Evolutionary conservation across 495 filamentous ascomycete species (phyloP).

Genomic region (Emericellopsis terricola): DNA sequence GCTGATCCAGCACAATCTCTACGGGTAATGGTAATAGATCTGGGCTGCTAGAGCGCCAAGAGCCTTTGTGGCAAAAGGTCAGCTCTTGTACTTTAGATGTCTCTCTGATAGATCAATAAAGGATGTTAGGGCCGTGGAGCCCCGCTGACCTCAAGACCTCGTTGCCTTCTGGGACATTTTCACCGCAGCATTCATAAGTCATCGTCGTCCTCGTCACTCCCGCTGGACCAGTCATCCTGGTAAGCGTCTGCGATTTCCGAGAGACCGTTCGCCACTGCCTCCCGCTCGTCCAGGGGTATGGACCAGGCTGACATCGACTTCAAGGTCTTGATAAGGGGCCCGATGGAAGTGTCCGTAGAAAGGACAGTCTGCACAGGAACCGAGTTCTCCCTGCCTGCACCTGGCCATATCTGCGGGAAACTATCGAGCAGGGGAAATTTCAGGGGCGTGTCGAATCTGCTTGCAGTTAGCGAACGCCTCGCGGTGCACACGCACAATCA

Average conservation of each 20-base stretch:
- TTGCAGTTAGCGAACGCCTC: no score
- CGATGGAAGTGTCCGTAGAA: conserved; percentile 56
- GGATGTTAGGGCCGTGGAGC: no score
- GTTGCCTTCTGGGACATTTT: no score
- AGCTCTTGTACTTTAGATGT: no score
- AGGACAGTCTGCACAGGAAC: conserved; percentile 45
- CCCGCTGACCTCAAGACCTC: no score
- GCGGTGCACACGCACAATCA: no score
- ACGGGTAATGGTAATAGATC: no score
- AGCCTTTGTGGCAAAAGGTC: no score
- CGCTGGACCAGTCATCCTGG: conserved; percentile 78
- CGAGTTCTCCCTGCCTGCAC: conserved; percentile 7
- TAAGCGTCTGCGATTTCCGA: conserved; percentile 75
- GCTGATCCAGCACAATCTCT: no score
- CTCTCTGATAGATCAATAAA: no score
- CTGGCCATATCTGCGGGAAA: conserved; percentile 46
- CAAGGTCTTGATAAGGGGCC: conserved; percentile 45
- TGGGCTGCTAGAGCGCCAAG: no score
- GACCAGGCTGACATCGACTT: conserved; percentile 35
- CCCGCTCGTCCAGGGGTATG: conserved; percentile 59
- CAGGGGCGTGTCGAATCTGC: conserved; percentile 31
- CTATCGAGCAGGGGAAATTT: conserved; percentile 66
- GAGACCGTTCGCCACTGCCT: conserved; percentile 66
- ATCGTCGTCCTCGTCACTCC: conserved; percentile 66
- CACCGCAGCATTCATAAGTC: conserved; percentile 16